Evolutionary conservation across 331 rosid species (phyloP).

Genomic region (Malus hybrid): DNA sequence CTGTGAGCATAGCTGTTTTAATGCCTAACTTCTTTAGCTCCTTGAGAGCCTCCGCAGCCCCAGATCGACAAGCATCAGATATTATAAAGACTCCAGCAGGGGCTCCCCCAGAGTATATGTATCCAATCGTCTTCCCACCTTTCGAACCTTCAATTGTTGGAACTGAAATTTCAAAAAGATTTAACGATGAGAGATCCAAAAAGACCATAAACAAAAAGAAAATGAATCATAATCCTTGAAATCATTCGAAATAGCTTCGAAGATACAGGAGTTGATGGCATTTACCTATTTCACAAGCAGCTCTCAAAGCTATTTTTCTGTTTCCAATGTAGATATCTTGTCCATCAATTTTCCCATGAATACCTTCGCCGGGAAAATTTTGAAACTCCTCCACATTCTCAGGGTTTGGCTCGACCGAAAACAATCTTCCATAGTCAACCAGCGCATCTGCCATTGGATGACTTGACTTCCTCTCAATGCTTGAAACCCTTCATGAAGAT

Average conservation of each 20-base stretch:
- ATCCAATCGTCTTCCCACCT: constrained; percentile 69
- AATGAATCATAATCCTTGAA: not conserved
- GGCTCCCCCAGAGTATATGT: constrained; percentile 45
- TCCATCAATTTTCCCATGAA: constrained; percentile 62
- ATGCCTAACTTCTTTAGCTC: constrained; percentile 65
- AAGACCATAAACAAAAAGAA: not conserved
- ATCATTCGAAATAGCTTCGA: not conserved
- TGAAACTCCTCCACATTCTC: constrained; percentile 65
- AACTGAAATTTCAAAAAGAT: constrained; percentile 25
- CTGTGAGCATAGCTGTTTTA: constrained; percentile 84
- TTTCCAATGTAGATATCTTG: constrained; percentile 66
- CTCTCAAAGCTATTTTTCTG: constrained; percentile 58
- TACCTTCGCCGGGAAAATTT: constrained; percentile 89
- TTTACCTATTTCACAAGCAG: constrained; percentile 54
- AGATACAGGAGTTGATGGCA: not conserved
- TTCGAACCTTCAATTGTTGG: constrained; percentile 35
- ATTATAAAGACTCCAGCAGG: constrained; percentile 54
- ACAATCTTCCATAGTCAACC: constrained; percentile 59
- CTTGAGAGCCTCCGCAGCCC: constrained; percentile 59
- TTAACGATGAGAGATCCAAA: not conserved
- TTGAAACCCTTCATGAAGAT: constrained; percentile 58
- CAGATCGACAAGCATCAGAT: constrained; percentile 70
- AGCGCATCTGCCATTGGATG: constrained; percentile 91
- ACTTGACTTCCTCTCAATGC: constrained; percentile 90
- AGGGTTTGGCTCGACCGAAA: constrained; percentile 50